Conservation (phyloP, 345 rosid genomes). For the Boechera stricta region DNA sequence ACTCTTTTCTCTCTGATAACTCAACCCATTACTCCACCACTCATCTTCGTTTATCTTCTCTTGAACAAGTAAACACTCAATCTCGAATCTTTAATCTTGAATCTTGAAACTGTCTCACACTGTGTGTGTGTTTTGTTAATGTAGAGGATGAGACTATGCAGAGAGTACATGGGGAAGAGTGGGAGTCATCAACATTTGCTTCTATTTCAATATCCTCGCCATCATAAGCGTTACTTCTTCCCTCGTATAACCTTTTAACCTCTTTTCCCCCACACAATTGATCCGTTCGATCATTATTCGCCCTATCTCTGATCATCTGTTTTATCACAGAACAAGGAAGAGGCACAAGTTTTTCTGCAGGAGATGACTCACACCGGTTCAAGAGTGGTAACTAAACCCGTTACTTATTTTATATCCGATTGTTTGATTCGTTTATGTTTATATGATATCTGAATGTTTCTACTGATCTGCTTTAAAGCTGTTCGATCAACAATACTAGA, state of each 20-base stretch:
- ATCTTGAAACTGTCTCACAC: constrained; percentile 16
- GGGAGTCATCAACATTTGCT: constrained; percentile 61
- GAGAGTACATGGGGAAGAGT: constrained; percentile 52
- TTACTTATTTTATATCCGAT: neutral
- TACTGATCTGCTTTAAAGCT: constrained; percentile 40
- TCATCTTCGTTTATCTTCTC: constrained; percentile 59
- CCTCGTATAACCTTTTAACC: constrained; percentile 55
- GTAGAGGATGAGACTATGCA: constrained; percentile 65
- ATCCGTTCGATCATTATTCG: neutral
- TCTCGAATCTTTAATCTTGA: constrained; percentile 14
- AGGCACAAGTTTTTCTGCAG: constrained; percentile 44
- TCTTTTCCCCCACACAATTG: neutral
- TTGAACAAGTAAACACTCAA: constrained; percentile 58
- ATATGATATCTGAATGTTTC: constrained; percentile 28
- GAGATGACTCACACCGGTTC: constrained; percentile 47
- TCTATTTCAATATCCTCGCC: constrained; percentile 51
- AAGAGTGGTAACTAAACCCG: constrained; percentile 47
- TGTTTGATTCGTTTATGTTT: neutral
- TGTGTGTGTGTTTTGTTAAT: constrained; percentile 13
- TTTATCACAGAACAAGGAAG: constrained; percentile 44
- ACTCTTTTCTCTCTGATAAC: constrained; percentile 56
- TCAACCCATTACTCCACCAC: constrained; percentile 54
- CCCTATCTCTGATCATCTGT: constrained; percentile 16
- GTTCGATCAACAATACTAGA: constrained; percentile 52
- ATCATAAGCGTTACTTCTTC: constrained; percentile 69